A percentile compares a stretch with the other conserved stretches of the same genome.
These are phyloP conservation scores for Aspergillus carbonarius DNA, from an alignment of 2,329 filamentous ascomycete species.

Conservation along the genomic window DNA sequence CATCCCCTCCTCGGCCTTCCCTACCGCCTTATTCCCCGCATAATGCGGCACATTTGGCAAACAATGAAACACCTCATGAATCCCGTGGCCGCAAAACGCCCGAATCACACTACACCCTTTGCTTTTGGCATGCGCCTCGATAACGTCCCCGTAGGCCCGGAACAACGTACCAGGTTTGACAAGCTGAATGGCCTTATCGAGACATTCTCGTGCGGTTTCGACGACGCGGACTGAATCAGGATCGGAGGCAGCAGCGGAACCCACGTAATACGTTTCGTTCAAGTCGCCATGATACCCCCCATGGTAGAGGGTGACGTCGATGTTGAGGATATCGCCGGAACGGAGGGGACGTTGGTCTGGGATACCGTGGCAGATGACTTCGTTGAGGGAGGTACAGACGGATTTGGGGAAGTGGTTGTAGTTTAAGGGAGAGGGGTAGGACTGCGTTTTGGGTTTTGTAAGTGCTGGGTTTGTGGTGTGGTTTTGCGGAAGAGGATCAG, in stretches of 20 bases:
- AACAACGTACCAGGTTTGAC: constrained; percentile 86
- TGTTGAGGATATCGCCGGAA: constrained; percentile 91
- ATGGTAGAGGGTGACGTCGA: constrained; percentile 88
- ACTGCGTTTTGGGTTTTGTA: constrained; percentile 50
- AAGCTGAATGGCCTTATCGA: constrained; percentile 78
- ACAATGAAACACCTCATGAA: constrained; percentile 85
- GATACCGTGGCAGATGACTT: constrained; percentile 95
- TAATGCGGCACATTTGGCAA: constrained; percentile 92
- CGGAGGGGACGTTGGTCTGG: constrained; percentile 78
- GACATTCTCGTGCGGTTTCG: constrained; percentile 77
- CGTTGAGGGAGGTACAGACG: constrained; percentile 86
- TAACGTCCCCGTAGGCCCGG: constrained; percentile 78
- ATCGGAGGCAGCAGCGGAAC: constrained; percentile 74
- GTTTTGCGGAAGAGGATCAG: background rate
- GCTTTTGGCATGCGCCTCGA: constrained; percentile 83
- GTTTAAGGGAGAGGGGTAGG: constrained; percentile 89
- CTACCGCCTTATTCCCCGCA: constrained; percentile 90
- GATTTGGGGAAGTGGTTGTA: constrained; percentile 94
- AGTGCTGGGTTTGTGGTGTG: background rate
- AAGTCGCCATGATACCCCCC: constrained; percentile 88
- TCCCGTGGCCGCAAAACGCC: constrained; percentile 89
- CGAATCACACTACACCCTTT: constrained; percentile 78
- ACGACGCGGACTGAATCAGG: constrained; percentile 80
- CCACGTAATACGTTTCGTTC: constrained; percentile 95
- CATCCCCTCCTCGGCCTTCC: constrained; percentile 86